phyloP scores from a whole-genome alignment of 805 yeast species.

The Candida palmyrensis region DNA sequence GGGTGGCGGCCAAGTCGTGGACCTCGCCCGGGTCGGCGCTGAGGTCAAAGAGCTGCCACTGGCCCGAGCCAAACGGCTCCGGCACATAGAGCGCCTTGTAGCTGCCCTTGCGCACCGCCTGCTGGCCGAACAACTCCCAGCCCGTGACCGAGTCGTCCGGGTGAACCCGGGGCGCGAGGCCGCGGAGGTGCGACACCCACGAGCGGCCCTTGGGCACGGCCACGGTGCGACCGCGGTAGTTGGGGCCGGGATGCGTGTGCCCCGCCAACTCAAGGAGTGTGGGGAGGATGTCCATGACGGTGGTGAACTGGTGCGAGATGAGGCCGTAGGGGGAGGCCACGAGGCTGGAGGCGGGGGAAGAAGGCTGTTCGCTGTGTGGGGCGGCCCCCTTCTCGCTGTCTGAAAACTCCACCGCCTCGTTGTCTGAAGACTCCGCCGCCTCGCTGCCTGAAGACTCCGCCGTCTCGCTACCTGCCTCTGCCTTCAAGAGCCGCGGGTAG shows the following conservation, averaged over 20 bases:
- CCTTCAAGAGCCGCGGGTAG: slow-evolving; percentile 38
- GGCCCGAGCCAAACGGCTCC: slow-evolving; percentile 42
- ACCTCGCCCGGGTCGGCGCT: slow-evolving; percentile 48
- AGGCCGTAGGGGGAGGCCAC: no score
- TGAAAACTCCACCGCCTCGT: no score
- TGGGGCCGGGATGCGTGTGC: slow-evolving; percentile 37
- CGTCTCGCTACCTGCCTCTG: no score
- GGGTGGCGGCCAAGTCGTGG: slow-evolving; percentile 32
- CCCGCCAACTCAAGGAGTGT: slow-evolving; percentile 48
- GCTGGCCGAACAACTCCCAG: slow-evolving; percentile 56
- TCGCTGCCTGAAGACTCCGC: no score
- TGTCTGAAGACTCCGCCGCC: no score
- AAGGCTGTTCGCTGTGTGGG: no score
- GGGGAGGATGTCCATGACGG: slow-evolving; percentile 59
- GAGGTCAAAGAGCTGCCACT: slow-evolving; percentile 38
- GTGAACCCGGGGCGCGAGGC: slow-evolving; percentile 26
- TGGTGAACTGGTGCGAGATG: slow-evolving; percentile 37
- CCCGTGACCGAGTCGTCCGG: slow-evolving; percentile 43
- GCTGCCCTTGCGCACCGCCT: slow-evolving; percentile 47
- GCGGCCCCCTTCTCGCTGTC: slow-evolving; percentile 2
- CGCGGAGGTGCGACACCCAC: slow-evolving; percentile 35
- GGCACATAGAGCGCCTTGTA: slow-evolving; percentile 48
- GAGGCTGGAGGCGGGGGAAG: no score
- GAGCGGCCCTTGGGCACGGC: slow-evolving; percentile 43
- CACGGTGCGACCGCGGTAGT: slow-evolving; percentile 39